Evolutionary conservation across 1,139 yeast genomes (phyloP), one percentile per base, ranked within the genome.

Genomic region (Sporopachydermia cereana): DNA sequence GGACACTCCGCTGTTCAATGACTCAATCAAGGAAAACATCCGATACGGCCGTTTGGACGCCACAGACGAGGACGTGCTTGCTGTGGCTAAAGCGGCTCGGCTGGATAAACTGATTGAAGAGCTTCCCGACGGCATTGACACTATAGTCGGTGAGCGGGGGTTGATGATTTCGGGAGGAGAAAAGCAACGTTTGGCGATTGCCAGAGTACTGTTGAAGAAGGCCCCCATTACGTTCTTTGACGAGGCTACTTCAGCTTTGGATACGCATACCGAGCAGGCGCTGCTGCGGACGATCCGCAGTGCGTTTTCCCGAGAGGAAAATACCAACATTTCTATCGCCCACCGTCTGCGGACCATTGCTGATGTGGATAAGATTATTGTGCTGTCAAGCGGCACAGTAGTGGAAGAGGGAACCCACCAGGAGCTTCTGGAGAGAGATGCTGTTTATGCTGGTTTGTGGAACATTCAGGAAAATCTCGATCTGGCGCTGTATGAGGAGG

Each of bases 81-180:
- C 64, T 7, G 88, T 79, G 20, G 80, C 91, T 5, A 61, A 67
- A 41, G 73, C 75, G 52, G 96, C 95, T 1, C 80, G 84, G 56
- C 69, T 91, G 48, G 76, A 77, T 48, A 63, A 65, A 20, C 66
- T 89, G 42, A 71, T 93, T 20, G 56, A 62, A 3, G 85, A 81
- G 44, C 66, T 91, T 43, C 97, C 98, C 0, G 84, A 84, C 14
- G 96, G 96, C 1, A 68, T 74, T 41, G 68, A 81, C 31, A 91
- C 98, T 0, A 70, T 84, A 46, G 98, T 91, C n/a, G 99, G 99
- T 44, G 99, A 93, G 62, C 70, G 99, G 54, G 98, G 99, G 21
- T 73, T 91, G 74, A 91, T 91, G 98, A 88, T 91, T 43, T 86
- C 96, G 9, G 98, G 99, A 14, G 99, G 99, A 47, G 98, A 91